Conservation (phyloP, 1,284 basidiomycete genomes). For the Mixia osmundae region DNA sequence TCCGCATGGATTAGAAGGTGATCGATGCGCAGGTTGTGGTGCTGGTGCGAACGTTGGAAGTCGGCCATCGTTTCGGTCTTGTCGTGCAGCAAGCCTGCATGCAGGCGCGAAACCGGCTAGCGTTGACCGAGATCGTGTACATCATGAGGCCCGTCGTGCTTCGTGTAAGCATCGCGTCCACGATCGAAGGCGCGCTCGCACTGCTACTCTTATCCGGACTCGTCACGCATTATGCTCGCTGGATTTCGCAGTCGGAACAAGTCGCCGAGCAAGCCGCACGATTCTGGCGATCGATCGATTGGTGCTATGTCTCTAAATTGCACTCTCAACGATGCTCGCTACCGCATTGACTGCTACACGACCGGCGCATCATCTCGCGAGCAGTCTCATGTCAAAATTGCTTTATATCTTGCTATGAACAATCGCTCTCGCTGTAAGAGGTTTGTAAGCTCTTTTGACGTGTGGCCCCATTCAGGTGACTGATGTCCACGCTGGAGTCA, state of each 20-base stretch:
- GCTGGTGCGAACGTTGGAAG: conserved; percentile 12
- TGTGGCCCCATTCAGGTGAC: neutral
- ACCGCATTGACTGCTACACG: conserved; percentile 12
- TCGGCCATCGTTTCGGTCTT: conserved; percentile 12
- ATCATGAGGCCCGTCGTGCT: conserved; percentile 11
- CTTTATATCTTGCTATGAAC: conserved; percentile 16
- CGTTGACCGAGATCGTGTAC: conserved; percentile 2
- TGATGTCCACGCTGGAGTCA: neutral
- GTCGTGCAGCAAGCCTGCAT: conserved; percentile 6
- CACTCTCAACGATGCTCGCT: conserved; percentile 12
- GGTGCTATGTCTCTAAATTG: conserved; percentile 3
- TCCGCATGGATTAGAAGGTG: neutral
- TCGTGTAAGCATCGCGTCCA: conserved; percentile 10
- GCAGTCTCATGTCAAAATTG: conserved; percentile 12
- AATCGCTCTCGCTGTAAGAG: conserved; percentile 6
- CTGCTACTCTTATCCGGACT: conserved; percentile 11
- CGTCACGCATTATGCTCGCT: conserved; percentile 10
- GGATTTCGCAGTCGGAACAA: conserved; percentile 10
- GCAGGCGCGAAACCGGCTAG: conserved; percentile 1
- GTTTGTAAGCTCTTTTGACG: neutral
- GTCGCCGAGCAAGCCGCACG: conserved; percentile 7
- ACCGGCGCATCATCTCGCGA: conserved; percentile 11
- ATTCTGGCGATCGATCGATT: conserved; percentile 4
- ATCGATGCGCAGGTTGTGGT: conserved; percentile 16
- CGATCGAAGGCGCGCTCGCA: conserved; percentile 13